Percentiles rank a stretch among this genome's conserved stretches.
Conservation (phyloP, 2,329 filamentous ascomycete species). For the Aspergillus spinulosporus region DNA sequence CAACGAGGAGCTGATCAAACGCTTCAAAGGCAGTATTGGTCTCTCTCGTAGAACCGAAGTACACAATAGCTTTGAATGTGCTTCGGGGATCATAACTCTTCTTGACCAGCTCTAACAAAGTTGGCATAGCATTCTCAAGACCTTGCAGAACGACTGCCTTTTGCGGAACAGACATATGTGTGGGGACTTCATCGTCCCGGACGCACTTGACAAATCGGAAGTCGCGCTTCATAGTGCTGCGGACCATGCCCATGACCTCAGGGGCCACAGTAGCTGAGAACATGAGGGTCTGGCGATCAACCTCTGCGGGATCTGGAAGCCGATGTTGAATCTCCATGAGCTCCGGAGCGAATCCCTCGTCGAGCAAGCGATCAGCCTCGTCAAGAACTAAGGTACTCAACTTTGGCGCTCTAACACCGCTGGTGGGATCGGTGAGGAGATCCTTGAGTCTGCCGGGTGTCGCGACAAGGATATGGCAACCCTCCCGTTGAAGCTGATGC, state of each 20-base stretch:
- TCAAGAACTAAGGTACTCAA: slow-evolving; percentile 63
- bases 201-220: slow-evolving; percentile 95
- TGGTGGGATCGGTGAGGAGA: slow-evolving; percentile 66
- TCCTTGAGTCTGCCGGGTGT: slow-evolving; percentile 88
- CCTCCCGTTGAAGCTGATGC: slow-evolving; percentile 65
- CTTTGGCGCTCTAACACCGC: slow-evolving; percentile 64
- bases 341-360: slow-evolving; percentile 67
- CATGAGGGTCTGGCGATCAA: slow-evolving; percentile 83
- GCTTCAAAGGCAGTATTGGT: slow-evolving; percentile 65
- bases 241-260: slow-evolving; percentile 77
- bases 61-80: slow-evolving; percentile 96
- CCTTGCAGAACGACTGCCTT: slow-evolving; percentile 66
- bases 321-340: slow-evolving; percentile 60
- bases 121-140: slow-evolving; percentile 74
- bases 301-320: slow-evolving; percentile 64
- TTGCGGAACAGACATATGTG: slow-evolving; percentile 82
- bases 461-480: slow-evolving; percentile 86
- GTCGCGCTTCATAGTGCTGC: slow-evolving; percentile 72
- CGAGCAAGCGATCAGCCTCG: slow-evolving; percentile 67
- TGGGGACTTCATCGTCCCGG: slow-evolving; percentile 74
- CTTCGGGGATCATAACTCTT: slow-evolving; percentile 54
- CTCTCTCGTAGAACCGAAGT: slow-evolving; percentile 76
- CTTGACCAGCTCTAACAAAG: slow-evolving; percentile 72
- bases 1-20: slow-evolving; percentile 52
- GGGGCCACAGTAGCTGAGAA: slow-evolving; percentile 91